Percentiles rank a stretch among this genome's conserved stretches.
These are phyloP conservation scores for Centaurea solstitialis DNA, from an alignment of 129 eudicot genomes.

Conservation along the genomic window DNA sequence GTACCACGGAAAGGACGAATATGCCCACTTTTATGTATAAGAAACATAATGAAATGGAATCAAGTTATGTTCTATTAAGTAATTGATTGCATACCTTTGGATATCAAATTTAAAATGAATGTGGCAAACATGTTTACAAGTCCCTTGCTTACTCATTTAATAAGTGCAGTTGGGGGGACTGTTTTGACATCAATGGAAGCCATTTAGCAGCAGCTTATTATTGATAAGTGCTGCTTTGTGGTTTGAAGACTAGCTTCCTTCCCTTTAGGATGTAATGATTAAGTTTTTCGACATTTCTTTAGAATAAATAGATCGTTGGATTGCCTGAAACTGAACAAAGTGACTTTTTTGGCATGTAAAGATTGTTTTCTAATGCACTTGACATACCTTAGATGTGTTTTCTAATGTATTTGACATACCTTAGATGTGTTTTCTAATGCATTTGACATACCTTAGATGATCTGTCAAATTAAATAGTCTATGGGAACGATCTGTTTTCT, in stretches of 20 bases:
- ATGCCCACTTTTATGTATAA: slow-evolving; percentile 5
- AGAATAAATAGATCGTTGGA: no score
- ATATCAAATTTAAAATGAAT: not conserved
- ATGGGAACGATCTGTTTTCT: not conserved
- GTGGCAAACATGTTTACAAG: not conserved
- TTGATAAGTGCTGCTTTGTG: not conserved
- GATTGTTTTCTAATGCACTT: not conserved
- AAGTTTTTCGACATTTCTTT: not conserved
- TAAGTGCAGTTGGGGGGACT: not conserved
- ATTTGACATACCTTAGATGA: not conserved
- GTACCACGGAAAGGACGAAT: slow-evolving; percentile 21
- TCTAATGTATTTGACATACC: no score
- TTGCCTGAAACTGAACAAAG: no score
- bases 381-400: no score
- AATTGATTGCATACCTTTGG: not conserved
- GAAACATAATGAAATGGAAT: slow-evolving; percentile 8
- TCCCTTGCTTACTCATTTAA: no score
- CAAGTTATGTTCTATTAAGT: not conserved
- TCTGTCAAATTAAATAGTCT: not conserved
- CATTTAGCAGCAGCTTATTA: not conserved
- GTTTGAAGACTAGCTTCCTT: not conserved
- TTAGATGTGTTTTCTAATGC: not conserved
- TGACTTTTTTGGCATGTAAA: not conserved
- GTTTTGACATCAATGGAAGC: not conserved
- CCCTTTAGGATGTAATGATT: no score